A percentile compares a stretch with the other conserved stretches of the same genome.
These are phyloP conservation scores for Phlyctochytrium planicorne DNA, from an alignment of 192 early-diverging fungal species.

Conservation along the genomic window DNA sequence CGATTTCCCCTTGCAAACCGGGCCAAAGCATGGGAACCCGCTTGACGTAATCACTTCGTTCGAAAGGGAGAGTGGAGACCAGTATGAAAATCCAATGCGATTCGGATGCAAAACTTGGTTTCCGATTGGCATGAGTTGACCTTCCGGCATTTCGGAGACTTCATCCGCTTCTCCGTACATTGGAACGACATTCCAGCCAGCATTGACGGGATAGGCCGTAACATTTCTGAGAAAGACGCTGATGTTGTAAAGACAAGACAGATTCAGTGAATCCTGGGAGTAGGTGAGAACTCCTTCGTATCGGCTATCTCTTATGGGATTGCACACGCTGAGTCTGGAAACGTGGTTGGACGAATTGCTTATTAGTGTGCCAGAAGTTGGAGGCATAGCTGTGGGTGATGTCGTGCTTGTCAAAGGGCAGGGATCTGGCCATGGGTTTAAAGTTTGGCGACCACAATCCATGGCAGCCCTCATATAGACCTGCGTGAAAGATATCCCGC, in stretches of 20 bases:
- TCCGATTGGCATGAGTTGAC: too few species aligned
- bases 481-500: not conserved
- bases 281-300: not conserved
- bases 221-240: not conserved
- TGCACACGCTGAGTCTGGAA: not conserved
- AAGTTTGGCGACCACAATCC: not conserved
- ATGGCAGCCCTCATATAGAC: not conserved
- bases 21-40: not conserved
- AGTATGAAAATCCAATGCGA: not conserved
- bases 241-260: not conserved
- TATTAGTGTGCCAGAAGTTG: not conserved
- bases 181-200: not conserved
- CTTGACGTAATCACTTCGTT: not conserved
- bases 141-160: too few species aligned
- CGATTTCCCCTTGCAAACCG: not conserved
- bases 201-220: not conserved
- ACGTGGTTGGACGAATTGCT: not conserved
- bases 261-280: not conserved
- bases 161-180: too few species aligned
- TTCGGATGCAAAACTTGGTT: not conserved
- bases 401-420: too few species aligned
- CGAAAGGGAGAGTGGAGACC: not conserved
- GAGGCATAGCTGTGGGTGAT: not conserved
- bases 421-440: not conserved
- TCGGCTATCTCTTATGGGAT: not conserved